A percentile compares a stretch with the other conserved stretches of the same genome.
phyloP scores from a whole-genome alignment of 176 grass and related monocot genomes.

The Otatea glauca region DNA sequence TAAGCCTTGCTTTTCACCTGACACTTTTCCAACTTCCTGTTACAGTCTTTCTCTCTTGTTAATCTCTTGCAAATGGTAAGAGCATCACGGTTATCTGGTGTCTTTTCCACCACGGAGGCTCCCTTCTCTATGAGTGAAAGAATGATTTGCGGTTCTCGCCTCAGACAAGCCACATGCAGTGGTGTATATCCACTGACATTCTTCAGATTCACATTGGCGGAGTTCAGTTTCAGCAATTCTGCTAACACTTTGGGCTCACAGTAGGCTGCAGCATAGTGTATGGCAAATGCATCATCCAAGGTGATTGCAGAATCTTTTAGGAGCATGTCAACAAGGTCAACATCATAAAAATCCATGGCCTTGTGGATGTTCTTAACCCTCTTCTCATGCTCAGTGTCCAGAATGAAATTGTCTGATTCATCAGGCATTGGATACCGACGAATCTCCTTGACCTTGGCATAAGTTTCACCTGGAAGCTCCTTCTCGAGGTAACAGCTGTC shows the following conservation, averaged over 20 bases:
- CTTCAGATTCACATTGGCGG: constrained; percentile 63
- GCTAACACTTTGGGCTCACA: constrained; percentile 67
- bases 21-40: constrained; percentile 38
- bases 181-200: constrained; percentile 64
- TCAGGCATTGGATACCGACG: not conserved
- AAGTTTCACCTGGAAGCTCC: constrained; percentile 53
- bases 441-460: constrained; percentile 45
- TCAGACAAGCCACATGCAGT: constrained; percentile 72
- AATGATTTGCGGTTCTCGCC: constrained; percentile 66
- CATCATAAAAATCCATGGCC: constrained; percentile 69
- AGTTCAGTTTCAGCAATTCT: constrained; percentile 54
- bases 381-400: constrained; percentile 60
- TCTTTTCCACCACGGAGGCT: constrained; percentile 56
- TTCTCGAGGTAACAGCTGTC: constrained; percentile 64
- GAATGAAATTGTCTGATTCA: constrained; percentile 20
- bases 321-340: constrained; percentile 65
- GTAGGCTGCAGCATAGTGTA: constrained; percentile 75
- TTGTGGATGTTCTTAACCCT: constrained; percentile 70
- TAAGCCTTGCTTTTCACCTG: constrained; percentile 68
- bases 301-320: constrained; percentile 57
- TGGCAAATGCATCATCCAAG: constrained; percentile 64
- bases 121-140: constrained; percentile 70
- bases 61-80: constrained; percentile 73
- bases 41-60: constrained; percentile 67
- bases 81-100: constrained; percentile 56